phyloP scores from a whole-genome alignment of 345 rosid species.

The Combretum micranthum region DNA sequence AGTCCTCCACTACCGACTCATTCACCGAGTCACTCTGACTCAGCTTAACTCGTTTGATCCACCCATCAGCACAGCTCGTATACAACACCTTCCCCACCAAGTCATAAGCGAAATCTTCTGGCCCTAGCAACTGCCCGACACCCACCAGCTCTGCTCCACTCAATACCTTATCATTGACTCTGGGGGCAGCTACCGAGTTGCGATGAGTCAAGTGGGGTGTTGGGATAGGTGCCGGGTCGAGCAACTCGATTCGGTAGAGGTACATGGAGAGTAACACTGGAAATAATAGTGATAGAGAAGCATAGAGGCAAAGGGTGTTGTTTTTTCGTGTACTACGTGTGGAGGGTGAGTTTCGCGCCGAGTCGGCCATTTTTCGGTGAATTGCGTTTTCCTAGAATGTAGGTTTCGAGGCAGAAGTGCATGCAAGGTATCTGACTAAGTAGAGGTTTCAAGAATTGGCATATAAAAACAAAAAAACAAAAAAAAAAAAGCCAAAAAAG shows the following conservation, averaged over 20 bases:
- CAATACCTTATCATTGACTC: constrained; percentile 24
- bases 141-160: constrained; percentile 46
- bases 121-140: constrained; percentile 26
- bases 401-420: too few species aligned
- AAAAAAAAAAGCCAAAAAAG: too few species aligned
- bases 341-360: too few species aligned
- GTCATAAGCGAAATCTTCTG: constrained; percentile 64
- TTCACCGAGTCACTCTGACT: constrained; percentile 26
- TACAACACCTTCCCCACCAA: constrained; percentile 28
- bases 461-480: too few species aligned
- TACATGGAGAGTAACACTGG: constrained; percentile 30
- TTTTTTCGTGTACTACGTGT: too few species aligned
- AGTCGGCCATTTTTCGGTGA: too few species aligned
- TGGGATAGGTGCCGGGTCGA: constrained; percentile 49
- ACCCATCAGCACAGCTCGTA: constrained; percentile 67
- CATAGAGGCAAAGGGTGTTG: too few species aligned
- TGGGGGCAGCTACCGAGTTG: constrained; percentile 12
- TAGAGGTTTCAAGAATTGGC: too few species aligned
- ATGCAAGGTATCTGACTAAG: too few species aligned
- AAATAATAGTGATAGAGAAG: background rate
- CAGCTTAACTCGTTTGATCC: constrained; percentile 64
- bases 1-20: constrained; percentile 35
- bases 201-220: constrained; percentile 20
- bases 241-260: constrained; percentile 37
- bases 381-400: too few species aligned